Percentiles rank a stretch among this genome's conserved stretches.
Conservation (phyloP, 768 basidiomycete species). For the Boletus pseudopeckii region DNA sequence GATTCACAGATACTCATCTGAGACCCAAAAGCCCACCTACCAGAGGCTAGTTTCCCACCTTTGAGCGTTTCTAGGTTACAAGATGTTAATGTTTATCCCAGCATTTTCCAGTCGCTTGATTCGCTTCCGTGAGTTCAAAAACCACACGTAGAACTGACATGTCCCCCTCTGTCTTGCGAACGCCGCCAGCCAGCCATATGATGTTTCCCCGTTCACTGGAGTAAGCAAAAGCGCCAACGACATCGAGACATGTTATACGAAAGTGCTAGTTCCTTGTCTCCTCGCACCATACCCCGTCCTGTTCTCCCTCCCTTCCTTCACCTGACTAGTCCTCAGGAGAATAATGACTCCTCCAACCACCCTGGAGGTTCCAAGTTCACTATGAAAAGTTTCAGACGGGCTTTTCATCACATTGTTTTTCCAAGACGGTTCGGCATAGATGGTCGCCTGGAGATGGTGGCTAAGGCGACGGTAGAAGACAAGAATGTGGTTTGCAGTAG, state of each 20-base stretch:
- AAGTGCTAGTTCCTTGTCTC: slow-evolving; percentile 5
- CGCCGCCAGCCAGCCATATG: background rate
- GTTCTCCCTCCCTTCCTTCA: slow-evolving; percentile 17
- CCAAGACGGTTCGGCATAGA: background rate
- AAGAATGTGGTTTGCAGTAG: background rate
- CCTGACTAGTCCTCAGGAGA: slow-evolving; percentile 4
- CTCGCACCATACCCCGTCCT: slow-evolving; percentile 3
- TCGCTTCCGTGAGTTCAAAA: background rate
- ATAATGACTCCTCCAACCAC: slow-evolving; percentile 23
- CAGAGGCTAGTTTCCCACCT: slow-evolving; percentile 7
- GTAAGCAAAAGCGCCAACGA: background rate
- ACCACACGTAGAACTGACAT: background rate
- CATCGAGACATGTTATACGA: slow-evolving; percentile 9
- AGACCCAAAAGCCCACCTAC: background rate
- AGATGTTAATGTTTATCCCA: slow-evolving; percentile 1
- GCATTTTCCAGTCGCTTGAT: background rate
- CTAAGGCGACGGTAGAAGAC: slow-evolving; percentile 1
- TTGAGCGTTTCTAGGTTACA: slow-evolving; percentile 14
- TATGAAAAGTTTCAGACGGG: slow-evolving; percentile 40
- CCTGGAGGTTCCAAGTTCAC: slow-evolving; percentile 33
- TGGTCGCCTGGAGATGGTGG: background rate
- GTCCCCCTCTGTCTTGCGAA: slow-evolving; percentile 1
- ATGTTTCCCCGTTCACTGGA: background rate
- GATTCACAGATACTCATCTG: background rate
- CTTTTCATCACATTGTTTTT: slow-evolving; percentile 38